Base-by-base conservation (phyloP, 257 asterid species). In the Solanum raphanifolium region DNA sequence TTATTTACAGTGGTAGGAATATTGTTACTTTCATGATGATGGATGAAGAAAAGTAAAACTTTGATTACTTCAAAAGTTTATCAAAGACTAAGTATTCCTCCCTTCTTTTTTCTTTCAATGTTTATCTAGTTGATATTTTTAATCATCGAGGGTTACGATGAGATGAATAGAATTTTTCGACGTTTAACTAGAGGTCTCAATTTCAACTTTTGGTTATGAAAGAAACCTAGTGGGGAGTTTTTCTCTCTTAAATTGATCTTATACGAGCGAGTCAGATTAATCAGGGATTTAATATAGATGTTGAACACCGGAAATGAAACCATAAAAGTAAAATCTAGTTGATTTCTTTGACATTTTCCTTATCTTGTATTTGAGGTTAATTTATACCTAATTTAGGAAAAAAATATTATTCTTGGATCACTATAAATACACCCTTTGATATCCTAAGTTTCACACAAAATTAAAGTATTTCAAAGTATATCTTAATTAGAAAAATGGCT, bases 151-250 rank as follows among this genome's bases (percentile, higher is more conserved):
- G 1, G 0, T 18, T 72, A 5, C 0, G 27, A 8, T 72, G 43
- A 18, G 2, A 32, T 18, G 2, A 29, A 32, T 72, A 72, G 1
- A 0, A 72, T 32, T 4, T 0, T 0, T 16, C 0, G 1, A 7
- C 0, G 6, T 13, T 7, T 71, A 15, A 32, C 1, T 9, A 16
- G 1, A 71, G 4, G 13, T 71, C 5, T 71, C 0, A 0, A 16
- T 16, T 31, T 34, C 1, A 0, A 35, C 0, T 20, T 73, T 20
- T 35, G 9, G 0, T 13, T 9, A 20, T 5, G 4, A 18, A 34
- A 72, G 5, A 32, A 72, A 3, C 0, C 0, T 32, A 0, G 1
- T 73, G 34, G 4, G 3, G 1, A 72, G 13, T 0, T 1, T 71
- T 71, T 31, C 9, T 8, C 39, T 7, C 1, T 16, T 31, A 6